Evolutionary conservation across 257 asterid genomes (phyloP).

Genomic region (Petunia secreta): DNA sequence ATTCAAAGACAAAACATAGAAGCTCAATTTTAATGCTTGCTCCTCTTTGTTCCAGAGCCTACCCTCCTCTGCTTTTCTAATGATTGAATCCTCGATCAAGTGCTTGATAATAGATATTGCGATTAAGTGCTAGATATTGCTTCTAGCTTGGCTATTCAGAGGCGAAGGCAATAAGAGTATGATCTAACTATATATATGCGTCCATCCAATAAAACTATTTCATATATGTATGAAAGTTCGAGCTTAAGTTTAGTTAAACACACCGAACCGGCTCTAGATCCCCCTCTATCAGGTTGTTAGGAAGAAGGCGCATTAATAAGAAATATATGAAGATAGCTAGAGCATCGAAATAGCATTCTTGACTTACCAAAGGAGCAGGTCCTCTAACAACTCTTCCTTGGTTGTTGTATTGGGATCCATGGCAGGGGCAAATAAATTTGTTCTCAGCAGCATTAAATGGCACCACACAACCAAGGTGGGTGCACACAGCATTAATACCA

Average conservation of each 20-base stretch:
- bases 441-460: conserved; percentile 92
- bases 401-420: conserved; percentile 94
- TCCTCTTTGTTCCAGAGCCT: too few species aligned
- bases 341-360: neutral
- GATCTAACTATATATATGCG: neutral
- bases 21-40: too few species aligned
- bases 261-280: neutral
- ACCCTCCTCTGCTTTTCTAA: neutral
- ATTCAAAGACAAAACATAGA: too few species aligned
- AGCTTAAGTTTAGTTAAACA: conserved; percentile 46
- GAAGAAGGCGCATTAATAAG: neutral
- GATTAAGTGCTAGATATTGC: neutral
- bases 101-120: too few species aligned
- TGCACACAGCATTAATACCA: conserved; percentile 91
- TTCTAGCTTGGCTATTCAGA: neutral
- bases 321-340: neutral
- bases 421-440: conserved; percentile 97
- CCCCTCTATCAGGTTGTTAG: neutral
- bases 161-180: neutral
- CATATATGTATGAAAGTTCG: conserved; percentile 50
- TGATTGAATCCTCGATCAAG: neutral
- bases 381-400: conserved; percentile 95
- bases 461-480: conserved; percentile 98
- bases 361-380: conserved; percentile 91
- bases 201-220: neutral